phyloP scores from a whole-genome alignment of 177 flowering plant species.

The Vitis hybrid region DNA sequence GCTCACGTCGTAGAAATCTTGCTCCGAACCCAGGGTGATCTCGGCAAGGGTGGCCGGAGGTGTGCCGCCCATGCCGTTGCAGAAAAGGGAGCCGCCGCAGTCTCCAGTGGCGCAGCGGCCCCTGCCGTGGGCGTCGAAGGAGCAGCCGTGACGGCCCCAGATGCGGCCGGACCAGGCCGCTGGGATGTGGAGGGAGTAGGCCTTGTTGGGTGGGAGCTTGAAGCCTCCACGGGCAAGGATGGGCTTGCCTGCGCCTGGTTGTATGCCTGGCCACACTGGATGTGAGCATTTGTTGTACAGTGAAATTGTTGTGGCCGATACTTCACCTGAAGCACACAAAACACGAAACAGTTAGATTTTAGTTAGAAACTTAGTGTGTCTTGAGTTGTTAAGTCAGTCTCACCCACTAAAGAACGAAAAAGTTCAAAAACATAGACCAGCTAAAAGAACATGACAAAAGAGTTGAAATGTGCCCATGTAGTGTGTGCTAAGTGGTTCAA shows the following conservation, averaged over 20 bases:
- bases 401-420: too few species aligned
- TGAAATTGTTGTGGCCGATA: constrained; percentile 54
- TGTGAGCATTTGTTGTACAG: constrained; percentile 75
- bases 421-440: too few species aligned
- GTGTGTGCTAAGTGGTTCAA: too few species aligned
- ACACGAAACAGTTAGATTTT: neutral
- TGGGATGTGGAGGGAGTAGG: constrained; percentile 59
- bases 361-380: neutral
- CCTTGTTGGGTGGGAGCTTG: constrained; percentile 54
- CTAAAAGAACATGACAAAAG: neutral
- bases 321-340: constrained; percentile 21
- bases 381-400: too few species aligned
- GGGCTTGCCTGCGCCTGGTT: constrained; percentile 76
- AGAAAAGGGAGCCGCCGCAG: constrained; percentile 77
- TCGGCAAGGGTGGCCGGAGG: constrained; percentile 93
- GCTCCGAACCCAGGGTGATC: constrained; percentile 68
- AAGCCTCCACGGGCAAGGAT: constrained; percentile 81
- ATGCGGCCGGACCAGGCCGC: constrained; percentile 86
- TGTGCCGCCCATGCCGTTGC: constrained; percentile 76
- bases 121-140: constrained; percentile 60
- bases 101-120: constrained; percentile 91
- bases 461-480: neutral
- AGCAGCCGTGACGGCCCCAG: constrained; percentile 94
- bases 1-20: constrained; percentile 88
- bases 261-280: constrained; percentile 94